phyloP scores from a whole-genome alignment of 192 early-diverging fungal species.

The Pilobolus umbonatus region DNA sequence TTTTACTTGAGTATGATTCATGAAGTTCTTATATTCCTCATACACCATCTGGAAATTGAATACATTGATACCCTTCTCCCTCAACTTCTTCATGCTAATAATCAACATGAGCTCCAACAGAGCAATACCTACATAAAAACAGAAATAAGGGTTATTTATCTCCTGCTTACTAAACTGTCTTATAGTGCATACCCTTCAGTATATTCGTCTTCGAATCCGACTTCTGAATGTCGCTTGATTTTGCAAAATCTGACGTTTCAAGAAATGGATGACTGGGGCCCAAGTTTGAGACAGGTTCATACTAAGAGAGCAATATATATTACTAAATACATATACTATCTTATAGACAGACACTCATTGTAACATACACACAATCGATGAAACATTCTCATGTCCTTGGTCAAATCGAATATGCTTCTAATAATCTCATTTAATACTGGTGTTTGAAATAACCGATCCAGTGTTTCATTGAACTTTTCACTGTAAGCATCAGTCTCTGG shows the following conservation, averaged over 20 bases:
- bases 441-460: conserved; percentile 43
- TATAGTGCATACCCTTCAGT: conserved; percentile 48
- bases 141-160: neutral
- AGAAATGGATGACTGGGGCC: conserved; percentile 34
- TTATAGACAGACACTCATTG: neutral
- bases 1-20: conserved; percentile 50
- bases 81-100: conserved; percentile 70
- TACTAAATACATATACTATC: too few relatives aligned
- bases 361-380: conserved; percentile 48
- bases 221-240: conserved; percentile 39
- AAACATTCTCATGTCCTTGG: conserved; percentile 52
- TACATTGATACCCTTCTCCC: conserved; percentile 55
- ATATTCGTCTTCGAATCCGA: conserved; percentile 51
- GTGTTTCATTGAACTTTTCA: conserved; percentile 44
- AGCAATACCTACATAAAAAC: conserved; percentile 62
- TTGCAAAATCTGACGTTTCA: conserved; percentile 30
- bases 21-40: conserved; percentile 85
- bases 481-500: conserved; percentile 22
- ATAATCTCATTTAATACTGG: conserved; percentile 36
- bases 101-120: conserved; percentile 77
- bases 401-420: conserved; percentile 52
- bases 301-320: conserved; percentile 21
- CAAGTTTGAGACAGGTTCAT: conserved; percentile 40
- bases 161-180: neutral
- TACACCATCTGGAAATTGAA: conserved; percentile 97